phyloP scores from a whole-genome alignment of 2,329 filamentous ascomycete species.

The Xylaria sp. region DNA sequence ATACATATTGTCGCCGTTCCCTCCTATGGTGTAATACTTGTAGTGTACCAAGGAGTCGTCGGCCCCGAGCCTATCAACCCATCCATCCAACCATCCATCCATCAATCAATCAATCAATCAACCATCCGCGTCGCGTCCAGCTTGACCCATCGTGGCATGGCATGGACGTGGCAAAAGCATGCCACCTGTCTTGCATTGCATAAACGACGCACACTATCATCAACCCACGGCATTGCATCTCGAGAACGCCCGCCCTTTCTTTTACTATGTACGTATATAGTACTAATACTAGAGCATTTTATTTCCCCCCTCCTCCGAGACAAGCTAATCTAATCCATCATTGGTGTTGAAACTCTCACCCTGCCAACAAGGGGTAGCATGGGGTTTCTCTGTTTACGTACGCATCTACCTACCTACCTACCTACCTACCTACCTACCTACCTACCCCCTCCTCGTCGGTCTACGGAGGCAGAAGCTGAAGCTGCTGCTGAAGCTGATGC shows the following conservation, averaged over 20 bases:
- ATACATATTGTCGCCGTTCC: slow-evolving; percentile 18
- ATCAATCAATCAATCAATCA: slow-evolving; percentile 27
- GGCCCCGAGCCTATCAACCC: not conserved
- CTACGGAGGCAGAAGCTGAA: too few species aligned
- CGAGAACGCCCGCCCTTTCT: slow-evolving; percentile 16
- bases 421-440: not conserved
- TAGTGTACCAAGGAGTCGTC: slow-evolving; percentile 13
- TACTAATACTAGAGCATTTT: too few species aligned
- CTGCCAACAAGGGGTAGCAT: not conserved
- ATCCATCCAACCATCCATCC: too few species aligned
- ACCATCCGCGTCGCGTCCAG: slow-evolving; percentile 30
- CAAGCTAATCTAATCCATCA: not conserved
- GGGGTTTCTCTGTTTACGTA: not conserved
- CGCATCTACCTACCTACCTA: not conserved
- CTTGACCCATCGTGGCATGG: slow-evolving; percentile 29
- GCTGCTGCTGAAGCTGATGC: too few species aligned
- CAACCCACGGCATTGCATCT: slow-evolving; percentile 16
- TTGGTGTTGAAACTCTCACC: not conserved
- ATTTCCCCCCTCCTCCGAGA: not conserved
- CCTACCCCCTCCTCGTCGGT: not conserved
- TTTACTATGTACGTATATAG: too few species aligned
- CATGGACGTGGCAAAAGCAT: slow-evolving; percentile 50
- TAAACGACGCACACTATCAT: slow-evolving; percentile 47
- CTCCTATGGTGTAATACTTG: slow-evolving; percentile 11
- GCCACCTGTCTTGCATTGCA: slow-evolving; percentile 54